Conservation (phyloP, 352 stramenopile genomes). For the Globisporangium cylindrosporum region DNA sequence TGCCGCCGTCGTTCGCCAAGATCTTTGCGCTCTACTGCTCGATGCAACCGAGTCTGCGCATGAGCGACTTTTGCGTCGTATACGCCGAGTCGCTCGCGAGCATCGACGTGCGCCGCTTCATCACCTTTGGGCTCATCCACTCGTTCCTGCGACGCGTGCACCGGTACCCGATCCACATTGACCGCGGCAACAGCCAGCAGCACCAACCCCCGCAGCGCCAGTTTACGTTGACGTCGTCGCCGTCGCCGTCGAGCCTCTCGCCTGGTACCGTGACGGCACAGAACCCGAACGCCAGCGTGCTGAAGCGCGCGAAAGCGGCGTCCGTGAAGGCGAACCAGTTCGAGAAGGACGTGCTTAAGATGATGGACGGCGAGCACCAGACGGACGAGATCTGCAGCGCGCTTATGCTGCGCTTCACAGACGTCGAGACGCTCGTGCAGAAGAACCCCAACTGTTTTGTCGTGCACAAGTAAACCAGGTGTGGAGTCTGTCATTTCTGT, state of each 20-base stretch:
- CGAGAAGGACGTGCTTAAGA: slow-evolving; percentile 71
- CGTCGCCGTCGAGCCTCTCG: slow-evolving; percentile 20
- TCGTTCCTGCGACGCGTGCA: slow-evolving; percentile 82
- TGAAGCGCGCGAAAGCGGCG: slow-evolving; percentile 36
- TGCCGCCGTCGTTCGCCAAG: slow-evolving; percentile 59
- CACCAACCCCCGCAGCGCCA: slow-evolving; percentile 19
- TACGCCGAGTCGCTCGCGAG: slow-evolving; percentile 65
- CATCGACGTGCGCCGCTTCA: slow-evolving; percentile 79
- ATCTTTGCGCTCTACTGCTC: slow-evolving; percentile 87
- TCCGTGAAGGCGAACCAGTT: slow-evolving; percentile 46
- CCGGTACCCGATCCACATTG: slow-evolving; percentile 74
- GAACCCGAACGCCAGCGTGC: slow-evolving; percentile 27
- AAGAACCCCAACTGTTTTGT: slow-evolving; percentile 67
- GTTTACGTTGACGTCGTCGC: slow-evolving; percentile 32
- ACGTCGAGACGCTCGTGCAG: slow-evolving; percentile 62
- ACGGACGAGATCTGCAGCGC: slow-evolving; percentile 86
- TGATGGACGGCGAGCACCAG: slow-evolving; percentile 81
- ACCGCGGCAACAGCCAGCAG: slow-evolving; percentile 22
- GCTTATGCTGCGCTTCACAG: slow-evolving; percentile 64
- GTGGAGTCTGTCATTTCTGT: neutral
- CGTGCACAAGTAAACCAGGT: slow-evolving; percentile 56
- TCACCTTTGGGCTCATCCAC: slow-evolving; percentile 89
- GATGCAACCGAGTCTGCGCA: slow-evolving; percentile 75
- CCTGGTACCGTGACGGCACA: slow-evolving; percentile 4
- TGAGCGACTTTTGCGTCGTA: slow-evolving; percentile 82